These are phyloP conservation scores for Bruguiera gymnorhiza DNA, from an alignment of 345 rosid genomes.

Conservation along the genomic window DNA sequence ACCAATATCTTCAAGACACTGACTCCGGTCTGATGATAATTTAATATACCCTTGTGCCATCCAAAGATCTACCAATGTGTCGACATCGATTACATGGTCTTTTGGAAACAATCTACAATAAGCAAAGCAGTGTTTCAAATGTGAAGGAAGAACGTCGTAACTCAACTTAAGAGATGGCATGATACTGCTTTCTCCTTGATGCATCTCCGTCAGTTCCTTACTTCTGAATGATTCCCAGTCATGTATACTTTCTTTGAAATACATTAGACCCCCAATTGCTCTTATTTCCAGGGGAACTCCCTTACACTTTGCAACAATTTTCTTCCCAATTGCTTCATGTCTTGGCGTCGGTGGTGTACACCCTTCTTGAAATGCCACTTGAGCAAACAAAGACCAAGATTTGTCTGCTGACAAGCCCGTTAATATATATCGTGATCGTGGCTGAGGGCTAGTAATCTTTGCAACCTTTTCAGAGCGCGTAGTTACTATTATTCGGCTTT, in stretches of 20 bases:
- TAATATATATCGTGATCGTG: background rate
- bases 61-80: constrained; percentile 20
- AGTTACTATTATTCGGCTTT: constrained; percentile 24
- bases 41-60: constrained; percentile 22
- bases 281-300: constrained; percentile 22
- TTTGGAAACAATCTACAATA: constrained; percentile 30
- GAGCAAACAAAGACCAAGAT: constrained; percentile 22
- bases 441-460: constrained; percentile 1
- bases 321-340: background rate
- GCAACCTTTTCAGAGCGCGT: constrained; percentile 23
- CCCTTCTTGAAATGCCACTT: constrained; percentile 9
- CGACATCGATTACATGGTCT: constrained; percentile 1
- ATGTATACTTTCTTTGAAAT: background rate
- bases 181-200: background rate
- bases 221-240: constrained; percentile 17
- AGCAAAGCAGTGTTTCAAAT: constrained; percentile 31
- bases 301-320: constrained; percentile 10
- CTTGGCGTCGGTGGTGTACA: background rate
- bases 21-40: background rate
- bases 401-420: background rate
- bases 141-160: constrained; percentile 25
- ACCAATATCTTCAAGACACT: background rate
- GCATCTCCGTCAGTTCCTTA: background rate
- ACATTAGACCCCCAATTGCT: constrained; percentile 10
- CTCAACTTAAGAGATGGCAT: constrained; percentile 20